Conservation (phyloP, 2,329 filamentous ascomycete genomes). For the Bimuria novae-zelandiae region DNA sequence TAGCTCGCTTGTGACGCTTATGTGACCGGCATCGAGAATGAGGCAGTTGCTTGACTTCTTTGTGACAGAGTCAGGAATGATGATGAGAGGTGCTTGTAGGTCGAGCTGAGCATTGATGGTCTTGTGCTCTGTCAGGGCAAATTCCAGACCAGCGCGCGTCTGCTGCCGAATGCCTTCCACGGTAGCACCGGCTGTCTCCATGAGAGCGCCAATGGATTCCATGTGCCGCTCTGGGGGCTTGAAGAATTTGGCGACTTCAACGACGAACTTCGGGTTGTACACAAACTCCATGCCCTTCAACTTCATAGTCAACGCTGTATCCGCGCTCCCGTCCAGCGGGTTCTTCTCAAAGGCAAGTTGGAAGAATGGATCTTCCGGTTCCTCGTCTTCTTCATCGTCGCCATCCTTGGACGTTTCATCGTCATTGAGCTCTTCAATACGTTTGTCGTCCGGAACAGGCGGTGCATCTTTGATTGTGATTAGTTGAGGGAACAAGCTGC, state of each 20-base stretch:
- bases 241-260: conserved; percentile 93
- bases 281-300: conserved; percentile 95
- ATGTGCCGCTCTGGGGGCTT: conserved; percentile 95
- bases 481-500: conserved; percentile 91
- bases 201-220: conserved; percentile 94
- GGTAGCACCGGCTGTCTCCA: conserved; percentile 94
- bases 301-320: conserved; percentile 87
- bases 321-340: conserved; percentile 87
- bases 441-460: conserved; percentile 55
- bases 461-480: conserved; percentile 91
- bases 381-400: conserved; percentile 54
- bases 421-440: conserved; percentile 55
- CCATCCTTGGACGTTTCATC: conserved; percentile 52
- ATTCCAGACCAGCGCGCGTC: conserved; percentile 92
- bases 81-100: conserved; percentile 92
- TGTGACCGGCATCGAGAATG: conserved; percentile 94
- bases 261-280: conserved; percentile 92
- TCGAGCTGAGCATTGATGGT: conserved; percentile 96
- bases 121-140: conserved; percentile 96
- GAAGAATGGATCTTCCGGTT: conserved; percentile 81
- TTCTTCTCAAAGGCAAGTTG: conserved; percentile 92
- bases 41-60: conserved; percentile 80
- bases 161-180: conserved; percentile 95
- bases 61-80: conserved; percentile 91
- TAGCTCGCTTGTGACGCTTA: conserved; percentile 89